Conservation (phyloP, 768 basidiomycete genomes). For the Paxillus ammoniavirescens region DNA sequence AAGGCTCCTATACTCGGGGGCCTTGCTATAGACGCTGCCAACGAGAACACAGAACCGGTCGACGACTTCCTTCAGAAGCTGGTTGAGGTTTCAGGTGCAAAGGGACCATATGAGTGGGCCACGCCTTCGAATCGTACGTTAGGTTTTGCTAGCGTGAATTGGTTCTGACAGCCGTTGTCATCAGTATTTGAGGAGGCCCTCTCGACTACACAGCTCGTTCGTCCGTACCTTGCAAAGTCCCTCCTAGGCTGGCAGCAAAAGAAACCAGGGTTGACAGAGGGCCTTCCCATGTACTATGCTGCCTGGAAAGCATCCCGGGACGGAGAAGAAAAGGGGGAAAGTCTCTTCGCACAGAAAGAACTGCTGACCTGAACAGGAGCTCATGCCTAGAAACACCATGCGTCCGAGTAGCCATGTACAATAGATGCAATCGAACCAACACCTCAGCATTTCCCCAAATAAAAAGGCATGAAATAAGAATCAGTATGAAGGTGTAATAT, state of each 20-base stretch:
- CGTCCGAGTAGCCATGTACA: background rate
- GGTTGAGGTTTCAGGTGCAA: constrained; percentile 26
- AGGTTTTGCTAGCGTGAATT: background rate
- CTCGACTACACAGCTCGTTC: constrained; percentile 14
- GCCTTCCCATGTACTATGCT: constrained; percentile 29
- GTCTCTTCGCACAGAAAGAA: background rate
- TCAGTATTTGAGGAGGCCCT: constrained; percentile 26
- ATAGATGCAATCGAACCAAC: background rate
- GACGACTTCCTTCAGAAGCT: constrained; percentile 27
- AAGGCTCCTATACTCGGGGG: constrained; percentile 29
- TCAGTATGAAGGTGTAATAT: background rate
- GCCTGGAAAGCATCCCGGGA: constrained; percentile 20
- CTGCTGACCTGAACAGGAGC: background rate
- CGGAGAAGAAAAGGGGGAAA: constrained; percentile 5
- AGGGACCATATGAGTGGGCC: constrained; percentile 20
- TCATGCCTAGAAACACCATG: too few relatives aligned
- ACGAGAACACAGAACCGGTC: constrained; percentile 28
- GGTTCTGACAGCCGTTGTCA: background rate
- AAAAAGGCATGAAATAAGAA: background rate
- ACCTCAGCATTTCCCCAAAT: background rate
- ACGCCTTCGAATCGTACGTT: constrained; percentile 24
- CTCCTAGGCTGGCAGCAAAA: constrained; percentile 33
- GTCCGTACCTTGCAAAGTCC: constrained; percentile 27
- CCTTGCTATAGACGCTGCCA: constrained; percentile 30
- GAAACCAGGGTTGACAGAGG: constrained; percentile 33